These are phyloP conservation scores for Ceratocystis albifundus DNA, from an alignment of 2,329 filamentous ascomycete genomes.

Conservation along the genomic window DNA sequence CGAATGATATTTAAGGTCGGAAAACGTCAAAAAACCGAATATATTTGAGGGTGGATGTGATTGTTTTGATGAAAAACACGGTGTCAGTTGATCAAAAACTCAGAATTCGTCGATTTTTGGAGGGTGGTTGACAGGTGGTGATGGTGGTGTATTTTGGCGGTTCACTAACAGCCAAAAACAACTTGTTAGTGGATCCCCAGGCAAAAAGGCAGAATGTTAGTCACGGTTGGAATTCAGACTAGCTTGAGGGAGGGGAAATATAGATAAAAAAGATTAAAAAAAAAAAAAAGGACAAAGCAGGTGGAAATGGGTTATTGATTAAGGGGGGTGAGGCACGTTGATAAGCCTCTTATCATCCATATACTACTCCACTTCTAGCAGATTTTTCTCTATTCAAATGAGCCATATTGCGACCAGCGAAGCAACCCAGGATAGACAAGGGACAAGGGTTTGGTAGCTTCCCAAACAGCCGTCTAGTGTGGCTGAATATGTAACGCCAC, in stretches of 20 bases:
- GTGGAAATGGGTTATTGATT: slow-evolving; percentile 1
- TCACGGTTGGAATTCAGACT: slow-evolving; percentile 21
- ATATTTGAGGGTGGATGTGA: slow-evolving; percentile 12
- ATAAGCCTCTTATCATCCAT: slow-evolving; percentile 19
- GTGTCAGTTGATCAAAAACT: slow-evolving; percentile 20
- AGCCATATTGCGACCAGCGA: slow-evolving; percentile 1
- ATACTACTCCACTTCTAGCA: slow-evolving; percentile 21
- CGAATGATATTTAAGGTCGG: slow-evolving; percentile 18
- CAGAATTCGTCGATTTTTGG: slow-evolving; percentile 14
- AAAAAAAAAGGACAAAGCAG: slow-evolving; percentile 11
- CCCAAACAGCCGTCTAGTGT: neutral
- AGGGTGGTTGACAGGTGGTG: slow-evolving; percentile 14
- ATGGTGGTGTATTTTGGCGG: slow-evolving; percentile 22
- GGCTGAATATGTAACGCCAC: neutral
- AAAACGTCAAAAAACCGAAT: slow-evolving; percentile 19
- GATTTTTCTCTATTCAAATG: slow-evolving; percentile 21
- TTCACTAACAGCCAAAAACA: slow-evolving; percentile 16
- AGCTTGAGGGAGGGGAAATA: slow-evolving; percentile 4
- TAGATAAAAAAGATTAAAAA: slow-evolving; percentile 11
- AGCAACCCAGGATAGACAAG: neutral
- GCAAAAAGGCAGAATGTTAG: neutral
- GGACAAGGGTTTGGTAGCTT: neutral
- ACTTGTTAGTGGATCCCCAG: slow-evolving; percentile 19
- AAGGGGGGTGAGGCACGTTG: slow-evolving; percentile 14
- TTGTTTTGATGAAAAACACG: slow-evolving; percentile 22